These are phyloP conservation scores for Rhexocercosporidium sp. DNA, from an alignment of 2,329 filamentous ascomycete species.

Conservation along the genomic window DNA sequence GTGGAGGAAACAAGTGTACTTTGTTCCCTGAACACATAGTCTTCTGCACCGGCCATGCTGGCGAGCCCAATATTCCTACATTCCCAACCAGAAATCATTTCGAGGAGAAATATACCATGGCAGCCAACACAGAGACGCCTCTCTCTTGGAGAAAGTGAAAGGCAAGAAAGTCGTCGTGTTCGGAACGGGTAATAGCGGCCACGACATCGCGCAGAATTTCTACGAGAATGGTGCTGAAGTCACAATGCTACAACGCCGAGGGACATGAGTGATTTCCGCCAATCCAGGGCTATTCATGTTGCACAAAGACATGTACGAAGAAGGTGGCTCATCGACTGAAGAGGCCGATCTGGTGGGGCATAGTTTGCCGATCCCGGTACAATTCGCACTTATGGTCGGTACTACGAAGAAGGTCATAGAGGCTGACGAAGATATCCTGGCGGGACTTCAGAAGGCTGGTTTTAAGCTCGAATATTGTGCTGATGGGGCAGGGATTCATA, in stretches of 20 bases:
- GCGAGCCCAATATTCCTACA: slow-evolving; percentile 60
- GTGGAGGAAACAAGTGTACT: too few species aligned
- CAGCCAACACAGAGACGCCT: slow-evolving; percentile 36
- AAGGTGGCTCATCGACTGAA: slow-evolving; percentile 60
- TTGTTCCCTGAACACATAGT: slow-evolving; percentile 25
- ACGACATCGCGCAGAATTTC: slow-evolving; percentile 73
- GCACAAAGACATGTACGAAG: slow-evolving; percentile 38
- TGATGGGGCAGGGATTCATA: slow-evolving; percentile 42
- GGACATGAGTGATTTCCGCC: slow-evolving; percentile 68
- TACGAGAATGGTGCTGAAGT: slow-evolving; percentile 69
- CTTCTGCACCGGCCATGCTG: slow-evolving; percentile 47
- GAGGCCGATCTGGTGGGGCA: slow-evolving; percentile 68
- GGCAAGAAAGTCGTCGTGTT: slow-evolving; percentile 69
- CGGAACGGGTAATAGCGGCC: slow-evolving; percentile 71
- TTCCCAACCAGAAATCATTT: slow-evolving; percentile 38
- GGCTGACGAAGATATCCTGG: slow-evolving; percentile 47
- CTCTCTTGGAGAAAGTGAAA: too few species aligned
- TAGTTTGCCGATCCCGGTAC: slow-evolving; percentile 61
- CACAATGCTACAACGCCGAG: slow-evolving; percentile 72
- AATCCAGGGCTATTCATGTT: slow-evolving; percentile 46
- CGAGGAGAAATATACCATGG: slow-evolving; percentile 31
- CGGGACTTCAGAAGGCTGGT: slow-evolving; percentile 58
- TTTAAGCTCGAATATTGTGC: slow-evolving; percentile 60
- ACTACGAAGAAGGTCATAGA: slow-evolving; percentile 45
- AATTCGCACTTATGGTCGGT: slow-evolving; percentile 62